Conservation (phyloP, 371 early-diverging fungal species). For the Syncephalis plumigaleata region DNA sequence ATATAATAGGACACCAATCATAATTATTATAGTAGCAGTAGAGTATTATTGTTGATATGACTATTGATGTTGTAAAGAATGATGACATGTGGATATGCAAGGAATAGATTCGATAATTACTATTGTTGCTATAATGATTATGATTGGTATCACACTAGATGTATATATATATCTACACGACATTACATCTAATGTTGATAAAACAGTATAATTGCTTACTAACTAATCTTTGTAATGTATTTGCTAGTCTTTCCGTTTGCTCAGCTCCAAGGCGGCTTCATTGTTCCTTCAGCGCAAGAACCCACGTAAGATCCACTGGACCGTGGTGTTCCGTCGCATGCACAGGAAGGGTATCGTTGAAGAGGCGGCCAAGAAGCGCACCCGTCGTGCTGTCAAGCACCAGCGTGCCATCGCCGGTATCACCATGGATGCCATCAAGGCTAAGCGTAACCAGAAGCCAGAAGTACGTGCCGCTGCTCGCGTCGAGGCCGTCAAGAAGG, state of each 20-base stretch:
- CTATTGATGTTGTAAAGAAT: too few species aligned
- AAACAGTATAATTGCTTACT: too few species aligned
- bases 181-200: too few species aligned
- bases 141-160: too few species aligned
- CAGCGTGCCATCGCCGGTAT: constrained; percentile 93
- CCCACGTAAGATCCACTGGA: constrained; percentile 96
- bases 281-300: constrained; percentile 90
- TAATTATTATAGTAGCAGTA: too few species aligned
- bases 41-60: too few species aligned
- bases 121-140: too few species aligned
- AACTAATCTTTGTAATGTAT: neutral
- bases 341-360: constrained; percentile 97
- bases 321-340: constrained; percentile 88
- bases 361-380: constrained; percentile 91
- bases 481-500: constrained; percentile 64
- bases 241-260: constrained; percentile 81
- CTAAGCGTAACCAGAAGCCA: constrained; percentile 89
- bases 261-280: constrained; percentile 90
- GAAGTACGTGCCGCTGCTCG: constrained; percentile 88
- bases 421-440: constrained; percentile 85
- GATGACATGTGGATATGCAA: too few species aligned
- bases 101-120: too few species aligned
- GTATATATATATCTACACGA: too few species aligned
- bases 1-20: too few species aligned
- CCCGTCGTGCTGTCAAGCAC: constrained; percentile 85